Percentiles rank a stretch among this genome's conserved stretches.
phyloP scores from a whole-genome alignment of 2,329 filamentous ascomycete species.

The Dactylellina drechsleri region DNA sequence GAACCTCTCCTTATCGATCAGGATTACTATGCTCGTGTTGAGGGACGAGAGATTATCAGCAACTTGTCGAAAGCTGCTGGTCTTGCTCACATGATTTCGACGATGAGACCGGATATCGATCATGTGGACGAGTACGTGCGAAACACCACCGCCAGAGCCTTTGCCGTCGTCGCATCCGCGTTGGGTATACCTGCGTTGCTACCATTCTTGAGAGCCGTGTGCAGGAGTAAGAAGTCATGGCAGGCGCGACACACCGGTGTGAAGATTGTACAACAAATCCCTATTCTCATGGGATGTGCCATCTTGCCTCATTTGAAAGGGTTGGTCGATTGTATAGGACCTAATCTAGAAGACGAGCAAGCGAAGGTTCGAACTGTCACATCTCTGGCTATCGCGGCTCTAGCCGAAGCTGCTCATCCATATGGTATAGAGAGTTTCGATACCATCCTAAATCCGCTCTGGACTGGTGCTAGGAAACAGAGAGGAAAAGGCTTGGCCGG shows the following conservation, averaged over 20 bases:
- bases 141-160: conserved; percentile 96
- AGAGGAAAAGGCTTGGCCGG: conserved; percentile 94
- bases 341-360: conserved; percentile 96
- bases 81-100: conserved; percentile 98
- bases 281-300: conserved; percentile 97
- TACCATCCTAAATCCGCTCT: conserved; percentile 94
- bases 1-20: conserved; percentile 99
- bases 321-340: conserved; percentile 93
- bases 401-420: conserved; percentile 95
- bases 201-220: conserved; percentile 93
- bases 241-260: conserved; percentile 97
- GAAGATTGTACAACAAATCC: conserved; percentile 98
- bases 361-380: conserved; percentile 97
- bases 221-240: conserved; percentile 98
- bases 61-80: conserved; percentile 97
- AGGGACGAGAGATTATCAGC: conserved; percentile 98
- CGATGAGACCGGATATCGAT: conserved; percentile 98
- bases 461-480: conserved; percentile 96
- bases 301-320: conserved; percentile 95
- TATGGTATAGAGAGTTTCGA: conserved; percentile 99
- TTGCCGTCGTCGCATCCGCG: conserved; percentile 95
- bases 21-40: conserved; percentile 98
- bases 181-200: conserved; percentile 94
- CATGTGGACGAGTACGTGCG: conserved; percentile 98
- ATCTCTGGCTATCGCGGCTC: conserved; percentile 88